phyloP scores from a whole-genome alignment of 2,329 filamentous ascomycete species.

The Xylaria sp. region DNA sequence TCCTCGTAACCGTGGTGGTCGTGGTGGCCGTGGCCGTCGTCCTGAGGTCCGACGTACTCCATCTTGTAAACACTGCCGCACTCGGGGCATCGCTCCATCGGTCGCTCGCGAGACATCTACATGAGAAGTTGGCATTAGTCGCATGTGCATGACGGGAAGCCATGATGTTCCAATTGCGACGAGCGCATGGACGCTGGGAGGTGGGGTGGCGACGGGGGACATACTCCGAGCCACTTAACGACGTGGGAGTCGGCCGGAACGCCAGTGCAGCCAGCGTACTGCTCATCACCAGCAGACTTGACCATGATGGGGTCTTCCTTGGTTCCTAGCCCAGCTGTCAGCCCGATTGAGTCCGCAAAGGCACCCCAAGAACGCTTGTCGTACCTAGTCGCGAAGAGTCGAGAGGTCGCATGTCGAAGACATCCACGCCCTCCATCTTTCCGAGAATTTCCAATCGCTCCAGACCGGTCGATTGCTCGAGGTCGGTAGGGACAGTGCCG shows the following conservation, averaged over 20 bases:
- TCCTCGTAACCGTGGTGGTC: conserved; percentile 70
- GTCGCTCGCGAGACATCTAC: conserved; percentile 84
- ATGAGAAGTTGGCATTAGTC: conserved; percentile 16
- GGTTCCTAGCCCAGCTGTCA: conserved; percentile 64
- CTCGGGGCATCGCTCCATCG: conserved; percentile 92
- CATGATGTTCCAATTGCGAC: neutral
- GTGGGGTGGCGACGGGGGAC: conserved; percentile 39
- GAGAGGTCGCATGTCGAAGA: conserved; percentile 98
- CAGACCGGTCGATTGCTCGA: conserved; percentile 94
- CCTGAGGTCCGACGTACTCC: conserved; percentile 87
- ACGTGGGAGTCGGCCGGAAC: conserved; percentile 88
- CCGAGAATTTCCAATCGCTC: conserved; percentile 98
- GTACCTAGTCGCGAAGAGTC: conserved; percentile 86
- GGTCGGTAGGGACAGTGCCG: conserved; percentile 87
- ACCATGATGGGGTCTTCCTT: conserved; percentile 88
- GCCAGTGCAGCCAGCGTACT: conserved; percentile 96
- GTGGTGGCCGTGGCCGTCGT: conserved; percentile 66
- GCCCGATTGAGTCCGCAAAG: conserved; percentile 15
- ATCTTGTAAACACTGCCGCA: conserved; percentile 98
- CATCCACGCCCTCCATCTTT: conserved; percentile 97
- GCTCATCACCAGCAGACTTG: conserved; percentile 91
- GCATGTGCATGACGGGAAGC: neutral
- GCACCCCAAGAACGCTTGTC: neutral
- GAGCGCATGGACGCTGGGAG: neutral
- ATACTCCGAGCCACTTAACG: conserved; percentile 87